Evolutionary conservation across 2,329 filamentous ascomycete genomes (phyloP), one percentile per base, ranked within the genome.

Genomic region (Diaporthe citrichinensis): DNA sequence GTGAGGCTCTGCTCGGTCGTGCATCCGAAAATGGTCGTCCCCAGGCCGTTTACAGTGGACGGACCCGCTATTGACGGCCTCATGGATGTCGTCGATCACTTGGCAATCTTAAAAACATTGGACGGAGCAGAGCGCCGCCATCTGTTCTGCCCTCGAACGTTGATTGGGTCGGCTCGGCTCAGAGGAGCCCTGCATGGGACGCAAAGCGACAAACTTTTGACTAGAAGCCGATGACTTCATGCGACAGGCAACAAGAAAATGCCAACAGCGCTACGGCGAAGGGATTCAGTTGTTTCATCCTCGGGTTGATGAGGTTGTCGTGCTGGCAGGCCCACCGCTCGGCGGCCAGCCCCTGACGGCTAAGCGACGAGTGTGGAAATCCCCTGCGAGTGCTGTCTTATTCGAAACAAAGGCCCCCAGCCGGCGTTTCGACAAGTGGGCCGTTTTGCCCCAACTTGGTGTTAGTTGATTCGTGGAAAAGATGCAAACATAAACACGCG

Each of bases 381-480:
- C 34, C 67, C 73, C 39, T 61, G 73, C 49, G 51, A 49, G 25
- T 28, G 53, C 20, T 67, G 36, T 20, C 36, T 61, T 75, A 72
- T 57, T 75, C 36, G 68, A 75, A 72, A 72, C 68, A 68, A 68
- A 39, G n/a, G 4, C 46, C 59, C 25, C 57, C 28, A 41, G 51
- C 25, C 31, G 57, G 41, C 31, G 36, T 57, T 71, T 61, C 46
- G 41, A 41, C 36, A 59, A 75, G 58, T 28, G 68, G 68, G n/a
- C 49, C 73, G 58, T 72, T 71, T 28, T 1, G 10, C 1, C 8
- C 39, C 17, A 51, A 46, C 12, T 59, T 46, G 36, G 34, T 75
- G 58, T 75, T 59, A 75, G 68, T 72, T 62, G 46, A 75, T 72
- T 75, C 49, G 73, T 72, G 58, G 59, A 58, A 49, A 23, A n/a